phyloP scores from a whole-genome alignment of 2,329 filamentous ascomycete genomes.

The Penicillium olsonii region DNA sequence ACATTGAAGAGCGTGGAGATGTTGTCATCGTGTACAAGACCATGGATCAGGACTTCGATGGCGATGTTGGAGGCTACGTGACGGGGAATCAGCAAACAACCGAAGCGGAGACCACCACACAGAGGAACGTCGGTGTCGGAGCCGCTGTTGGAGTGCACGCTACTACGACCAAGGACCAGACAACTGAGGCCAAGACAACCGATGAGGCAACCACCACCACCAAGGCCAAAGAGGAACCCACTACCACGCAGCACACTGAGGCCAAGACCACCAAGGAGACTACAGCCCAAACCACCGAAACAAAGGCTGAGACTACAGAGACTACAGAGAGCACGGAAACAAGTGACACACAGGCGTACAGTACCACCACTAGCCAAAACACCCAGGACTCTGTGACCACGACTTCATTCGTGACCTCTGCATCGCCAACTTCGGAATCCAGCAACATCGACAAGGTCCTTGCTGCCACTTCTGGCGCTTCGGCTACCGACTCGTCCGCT shows the following conservation, averaged over 20 bases:
- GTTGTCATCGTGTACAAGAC: conserved; percentile 54
- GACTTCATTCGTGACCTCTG: conserved; percentile 24
- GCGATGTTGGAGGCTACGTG: conserved; percentile 51
- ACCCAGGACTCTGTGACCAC: not conserved
- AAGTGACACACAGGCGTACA: conserved; percentile 7
- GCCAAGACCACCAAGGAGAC: conserved; percentile 16
- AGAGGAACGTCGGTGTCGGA: conserved; percentile 27
- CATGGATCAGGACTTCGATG: conserved; percentile 53
- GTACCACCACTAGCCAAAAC: conserved; percentile 5
- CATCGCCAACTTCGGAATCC: conserved; percentile 19
- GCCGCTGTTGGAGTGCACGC: conserved; percentile 27
- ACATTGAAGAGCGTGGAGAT: conserved; percentile 7
- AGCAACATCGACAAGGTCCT: conserved; percentile 15
- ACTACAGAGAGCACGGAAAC: conserved; percentile 11
- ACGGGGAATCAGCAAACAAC: conserved; percentile 32
- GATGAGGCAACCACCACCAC: conserved; percentile 9
- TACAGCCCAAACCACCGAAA: conserved; percentile 18
- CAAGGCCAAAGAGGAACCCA: conserved; percentile 7
- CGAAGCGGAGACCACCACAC: conserved; percentile 15
- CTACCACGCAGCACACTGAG: conserved; percentile 16
- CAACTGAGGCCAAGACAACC: conserved; percentile 17
- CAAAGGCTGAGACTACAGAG: conserved; percentile 18
- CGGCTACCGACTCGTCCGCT: conserved; percentile 22
- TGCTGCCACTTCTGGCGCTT: conserved; percentile 19
- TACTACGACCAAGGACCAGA: conserved; percentile 14